Evolutionary conservation across 108 stramenopile genomes (phyloP), one percentile per base, ranked within the genome.

Genomic region (Seminavis robusta): DNA sequence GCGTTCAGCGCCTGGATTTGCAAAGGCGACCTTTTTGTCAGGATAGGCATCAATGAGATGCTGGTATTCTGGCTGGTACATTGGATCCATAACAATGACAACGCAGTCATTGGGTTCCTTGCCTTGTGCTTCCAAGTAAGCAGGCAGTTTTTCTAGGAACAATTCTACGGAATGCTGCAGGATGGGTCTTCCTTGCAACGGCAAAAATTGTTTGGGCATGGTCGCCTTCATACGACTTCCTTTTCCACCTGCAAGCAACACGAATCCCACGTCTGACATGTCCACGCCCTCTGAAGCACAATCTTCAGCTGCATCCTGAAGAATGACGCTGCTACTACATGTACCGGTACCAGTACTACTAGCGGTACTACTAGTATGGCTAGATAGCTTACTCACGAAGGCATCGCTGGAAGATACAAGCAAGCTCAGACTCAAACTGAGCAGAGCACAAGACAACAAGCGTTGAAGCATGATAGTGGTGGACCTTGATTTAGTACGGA

Each of bases 121-220:
- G 13, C 44, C 37, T 15, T 52, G 33, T 25, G 56, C 43, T 56
- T 64, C 39, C 10, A 76, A 56, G 61, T 73, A 63, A 37, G 56
- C 64, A 13, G 84, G 65, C 30, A 88, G 44, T 59, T 68, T 51
- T 56, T 92, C 59, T 33, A 93, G 70, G 52, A 97, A 94, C 25
- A 97, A 80, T 43, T 94, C 83, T 25, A 97, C 70, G 30, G 91
- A 93, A 66, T 95, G 82, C 51, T 92, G 79, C 61, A 97, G 63
- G 36, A 97, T 84, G 2, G 93, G 90, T 29, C 75, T 71, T 11
- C 90, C 86, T 4, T 63, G 44, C 3, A 97, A 64, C 36, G 68
- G 56, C 20, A 97, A 65, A 61, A 94, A 97, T 69, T 97, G 96
- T 71, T 97, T 97, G 29, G 94, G 96, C 71, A 91, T 77, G 52